Conservation (phyloP, 768 basidiomycete genomes). For the Lanmaoa rubissima region DNA sequence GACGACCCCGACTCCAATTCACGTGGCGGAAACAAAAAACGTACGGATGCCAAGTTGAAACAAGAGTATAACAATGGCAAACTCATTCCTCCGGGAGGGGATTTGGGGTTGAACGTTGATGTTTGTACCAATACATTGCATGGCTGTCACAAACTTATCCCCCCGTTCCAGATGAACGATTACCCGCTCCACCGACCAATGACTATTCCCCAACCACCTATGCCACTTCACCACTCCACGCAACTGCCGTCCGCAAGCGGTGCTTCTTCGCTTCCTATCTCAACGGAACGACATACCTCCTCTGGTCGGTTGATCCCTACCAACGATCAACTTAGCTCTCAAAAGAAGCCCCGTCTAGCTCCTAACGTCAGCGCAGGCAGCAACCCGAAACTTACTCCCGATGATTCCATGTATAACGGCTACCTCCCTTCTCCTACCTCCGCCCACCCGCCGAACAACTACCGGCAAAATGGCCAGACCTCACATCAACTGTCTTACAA, state of each 20-base stretch:
- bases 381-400: slow-evolving; percentile 24
- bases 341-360: slow-evolving; percentile 33
- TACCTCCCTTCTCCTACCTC: slow-evolving; percentile 34
- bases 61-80: slow-evolving; percentile 28
- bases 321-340: slow-evolving; percentile 23
- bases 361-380: slow-evolving; percentile 20
- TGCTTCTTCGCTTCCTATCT: slow-evolving; percentile 32
- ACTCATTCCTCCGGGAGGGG: slow-evolving; percentile 13
- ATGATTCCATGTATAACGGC: slow-evolving; percentile 31
- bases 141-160: background rate
- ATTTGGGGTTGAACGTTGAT: slow-evolving; percentile 24
- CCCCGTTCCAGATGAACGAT: slow-evolving; percentile 23
- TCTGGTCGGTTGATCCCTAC: slow-evolving; percentile 32
- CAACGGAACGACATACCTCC: slow-evolving; percentile 34
- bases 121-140: slow-evolving; percentile 15
- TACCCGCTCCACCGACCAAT: slow-evolving; percentile 31
- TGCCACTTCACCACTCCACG: slow-evolving; percentile 30
- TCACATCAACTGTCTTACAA: slow-evolving; percentile 29
- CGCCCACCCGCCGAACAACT: slow-evolving; percentile 24
- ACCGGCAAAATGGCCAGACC: slow-evolving; percentile 29
- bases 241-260: slow-evolving; percentile 22
- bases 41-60: slow-evolving; percentile 29
- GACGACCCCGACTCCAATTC: slow-evolving; percentile 29
- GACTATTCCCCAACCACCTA: slow-evolving; percentile 34
- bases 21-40: slow-evolving; percentile 22